Evolutionary conservation across 78 protist genomes (phyloP).

Genomic region (Monocercomonoides exilis): DNA sequence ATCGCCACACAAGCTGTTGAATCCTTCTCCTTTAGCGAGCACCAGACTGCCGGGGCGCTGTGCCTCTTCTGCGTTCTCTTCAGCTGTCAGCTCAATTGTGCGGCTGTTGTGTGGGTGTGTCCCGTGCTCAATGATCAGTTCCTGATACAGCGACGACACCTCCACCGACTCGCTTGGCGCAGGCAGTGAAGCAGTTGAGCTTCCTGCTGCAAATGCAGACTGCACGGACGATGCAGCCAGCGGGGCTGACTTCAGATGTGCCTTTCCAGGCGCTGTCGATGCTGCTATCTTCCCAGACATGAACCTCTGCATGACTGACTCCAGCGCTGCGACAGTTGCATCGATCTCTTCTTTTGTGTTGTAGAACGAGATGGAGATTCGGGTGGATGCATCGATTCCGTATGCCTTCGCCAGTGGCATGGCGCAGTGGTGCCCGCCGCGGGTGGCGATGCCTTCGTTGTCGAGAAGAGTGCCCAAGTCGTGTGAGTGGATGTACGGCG

Average conservation of each 20-base stretch:
- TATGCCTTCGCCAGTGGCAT: neutral
- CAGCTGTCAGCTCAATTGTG: neutral
- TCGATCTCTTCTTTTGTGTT: neutral
- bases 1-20: constrained; percentile 1
- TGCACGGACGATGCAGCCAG: too few species aligned
- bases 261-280: too few species aligned
- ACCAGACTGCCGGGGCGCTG: neutral
- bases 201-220: too few species aligned
- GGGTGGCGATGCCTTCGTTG: constrained; percentile 32
- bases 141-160: neutral
- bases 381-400: neutral
- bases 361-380: neutral
- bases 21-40: neutral
- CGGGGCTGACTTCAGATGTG: too few species aligned
- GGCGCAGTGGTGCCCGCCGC: constrained; percentile 42
- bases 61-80: too few species aligned
- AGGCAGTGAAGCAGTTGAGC: neutral
- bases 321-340: neutral
- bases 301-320: neutral
- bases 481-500: constrained; percentile 23
- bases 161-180: neutral
- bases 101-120: constrained; percentile 9
- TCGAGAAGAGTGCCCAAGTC: constrained; percentile 41
- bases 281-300: neutral
- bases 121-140: constrained; percentile 16